phyloP scores from a whole-genome alignment of 2,329 filamentous ascomycete genomes.

The Daldinia sp. region DNA sequence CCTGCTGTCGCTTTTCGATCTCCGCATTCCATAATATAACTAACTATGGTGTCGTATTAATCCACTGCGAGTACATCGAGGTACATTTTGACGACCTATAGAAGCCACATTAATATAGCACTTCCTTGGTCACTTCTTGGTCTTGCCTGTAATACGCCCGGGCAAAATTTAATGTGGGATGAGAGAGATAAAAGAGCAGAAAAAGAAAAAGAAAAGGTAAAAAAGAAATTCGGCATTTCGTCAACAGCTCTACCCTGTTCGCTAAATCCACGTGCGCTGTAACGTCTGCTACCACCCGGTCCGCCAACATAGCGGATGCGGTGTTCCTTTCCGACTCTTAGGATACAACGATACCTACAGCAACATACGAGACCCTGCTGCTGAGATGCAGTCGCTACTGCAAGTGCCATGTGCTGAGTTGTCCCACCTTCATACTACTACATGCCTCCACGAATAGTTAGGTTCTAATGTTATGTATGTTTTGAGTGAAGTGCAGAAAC shows the following conservation, averaged over 20 bases:
- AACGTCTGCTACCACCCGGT: conserved; percentile 29
- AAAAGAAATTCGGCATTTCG: conserved; percentile 21
- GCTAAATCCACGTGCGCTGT: conserved; percentile 34
- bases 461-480: conserved; percentile 1
- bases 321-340: conserved; percentile 34
- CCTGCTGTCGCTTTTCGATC: conserved; percentile 19
- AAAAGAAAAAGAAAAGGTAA: no score
- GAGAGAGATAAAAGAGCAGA: neutral
- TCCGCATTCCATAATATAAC: conserved; percentile 25
- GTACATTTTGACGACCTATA: conserved; percentile 14
- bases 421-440: conserved; percentile 33
- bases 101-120: conserved; percentile 6
- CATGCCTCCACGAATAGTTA: conserved; percentile 16
- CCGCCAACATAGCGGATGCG: conserved; percentile 32
- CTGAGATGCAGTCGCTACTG: conserved; percentile 37
- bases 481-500: conserved; percentile 7
- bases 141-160: neutral
- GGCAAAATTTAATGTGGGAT: conserved; percentile 26
- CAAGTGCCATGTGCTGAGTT: conserved; percentile 38
- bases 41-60: conserved; percentile 18
- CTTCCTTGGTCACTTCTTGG: neutral
- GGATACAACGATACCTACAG: conserved; percentile 26
- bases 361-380: conserved; percentile 27
- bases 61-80: neutral
- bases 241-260: conserved; percentile 19